Conservation (phyloP, 257 asterid species). For the Rehmannia glutinosa region DNA sequence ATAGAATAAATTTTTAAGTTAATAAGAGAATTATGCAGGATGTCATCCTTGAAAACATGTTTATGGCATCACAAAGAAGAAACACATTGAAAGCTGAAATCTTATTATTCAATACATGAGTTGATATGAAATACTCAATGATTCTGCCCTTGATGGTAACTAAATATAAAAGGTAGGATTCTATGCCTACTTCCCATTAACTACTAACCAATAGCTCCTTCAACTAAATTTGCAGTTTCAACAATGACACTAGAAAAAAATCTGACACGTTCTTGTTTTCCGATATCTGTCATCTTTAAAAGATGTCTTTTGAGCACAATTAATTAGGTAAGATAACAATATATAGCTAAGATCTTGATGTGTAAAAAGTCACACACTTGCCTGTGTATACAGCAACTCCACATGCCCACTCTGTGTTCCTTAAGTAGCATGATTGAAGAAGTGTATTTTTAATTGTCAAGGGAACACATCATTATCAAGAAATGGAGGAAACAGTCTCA, state of each 20-base stretch:
- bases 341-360: neutral
- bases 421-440: conserved; percentile 93
- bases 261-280: neutral
- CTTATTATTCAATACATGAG: neutral
- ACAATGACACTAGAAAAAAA: conserved; percentile 2
- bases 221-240: conserved; percentile 4
- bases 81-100: neutral
- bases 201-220: conserved; percentile 8
- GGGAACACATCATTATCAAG: conserved; percentile 90
- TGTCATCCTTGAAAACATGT: neutral
- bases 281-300: neutral
- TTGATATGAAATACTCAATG: neutral
- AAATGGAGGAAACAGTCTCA: conserved; percentile 95
- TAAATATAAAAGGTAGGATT: neutral
- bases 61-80: conserved; percentile 5
- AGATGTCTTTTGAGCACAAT: neutral
- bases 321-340: neutral
- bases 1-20: neutral
- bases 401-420: conserved; percentile 99
- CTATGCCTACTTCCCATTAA: conserved; percentile 3
- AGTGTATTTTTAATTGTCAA: conserved; percentile 84
- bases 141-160: neutral
- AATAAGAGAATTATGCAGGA: neutral
- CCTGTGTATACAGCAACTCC: conserved; percentile 99
- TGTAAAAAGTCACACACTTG: conserved; percentile 29